A percentile compares a stretch with the other conserved stretches of the same genome.
These are phyloP conservation scores for Sugiyamaella lignohabitans DNA, from an alignment of 805 yeast genomes.

Conservation along the genomic window DNA sequence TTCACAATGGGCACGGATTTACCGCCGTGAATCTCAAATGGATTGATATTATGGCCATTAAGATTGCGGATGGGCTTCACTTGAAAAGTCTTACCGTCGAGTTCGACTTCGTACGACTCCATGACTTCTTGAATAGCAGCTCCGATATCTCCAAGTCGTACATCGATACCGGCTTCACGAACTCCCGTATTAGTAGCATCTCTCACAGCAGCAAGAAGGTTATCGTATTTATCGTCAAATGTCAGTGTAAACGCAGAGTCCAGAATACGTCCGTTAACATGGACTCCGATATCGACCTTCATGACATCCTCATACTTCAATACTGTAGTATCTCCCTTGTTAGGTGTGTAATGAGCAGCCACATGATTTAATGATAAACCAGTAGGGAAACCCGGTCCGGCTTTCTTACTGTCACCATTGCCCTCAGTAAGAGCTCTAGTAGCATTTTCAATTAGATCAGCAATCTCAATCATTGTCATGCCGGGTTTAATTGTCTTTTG, in stretches of 20 bases:
- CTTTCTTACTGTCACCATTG: slow-evolving; percentile 47
- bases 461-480: slow-evolving; percentile 83
- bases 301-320: slow-evolving; percentile 83
- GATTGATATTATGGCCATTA: slow-evolving; percentile 89
- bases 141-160: slow-evolving; percentile 88
- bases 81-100: slow-evolving; percentile 78
- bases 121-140: slow-evolving; percentile 94
- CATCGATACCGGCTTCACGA: slow-evolving; percentile 91
- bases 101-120: slow-evolving; percentile 93
- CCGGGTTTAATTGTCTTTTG: slow-evolving; percentile 77
- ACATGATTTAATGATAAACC: slow-evolving; percentile 88
- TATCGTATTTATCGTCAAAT: slow-evolving; percentile 77
- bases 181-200: slow-evolving; percentile 95
- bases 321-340: slow-evolving; percentile 83
- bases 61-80: slow-evolving; percentile 86
- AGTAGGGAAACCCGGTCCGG: slow-evolving; percentile 98
- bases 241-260: slow-evolving; percentile 94
- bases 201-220: slow-evolving; percentile 72
- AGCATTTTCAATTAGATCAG: slow-evolving; percentile 80
- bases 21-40: slow-evolving; percentile 84
- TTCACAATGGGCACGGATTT: slow-evolving; percentile 95
- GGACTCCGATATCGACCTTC: slow-evolving; percentile 97
- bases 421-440: slow-evolving; percentile 69
- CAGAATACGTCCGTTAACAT: slow-evolving; percentile 86
- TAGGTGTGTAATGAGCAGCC: slow-evolving; percentile 98